phyloP scores from a whole-genome alignment of 768 basidiomycete species.

The Artomyces pyxidatus region DNA sequence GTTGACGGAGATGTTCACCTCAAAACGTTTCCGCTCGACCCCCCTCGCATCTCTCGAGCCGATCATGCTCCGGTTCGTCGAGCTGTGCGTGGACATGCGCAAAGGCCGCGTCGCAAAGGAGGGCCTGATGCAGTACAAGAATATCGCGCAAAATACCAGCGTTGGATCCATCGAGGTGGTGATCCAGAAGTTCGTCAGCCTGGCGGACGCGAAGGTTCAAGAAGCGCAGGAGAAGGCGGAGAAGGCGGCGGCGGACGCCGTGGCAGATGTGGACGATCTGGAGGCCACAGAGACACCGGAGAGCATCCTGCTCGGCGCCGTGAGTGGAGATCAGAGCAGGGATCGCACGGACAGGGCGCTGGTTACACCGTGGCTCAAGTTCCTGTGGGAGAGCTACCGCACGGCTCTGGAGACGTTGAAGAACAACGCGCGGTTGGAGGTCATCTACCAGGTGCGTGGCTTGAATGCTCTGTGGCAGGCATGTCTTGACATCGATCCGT shows the following conservation, averaged over 20 bases:
- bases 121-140: conserved; percentile 96
- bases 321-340: conserved; percentile 85
- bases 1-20: conserved; percentile 85
- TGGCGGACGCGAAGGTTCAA: conserved; percentile 74
- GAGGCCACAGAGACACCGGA: conserved; percentile 95
- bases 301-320: conserved; percentile 83
- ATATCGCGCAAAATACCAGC: conserved; percentile 90
- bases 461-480: not conserved
- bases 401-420: conserved; percentile 93
- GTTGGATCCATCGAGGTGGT: conserved; percentile 89
- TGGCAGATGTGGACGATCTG: conserved; percentile 86
- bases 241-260: conserved; percentile 46
- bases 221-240: conserved; percentile 86
- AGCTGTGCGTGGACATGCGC: conserved; percentile 91
- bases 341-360: conserved; percentile 92
- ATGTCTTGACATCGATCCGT: not conserved
- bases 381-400: conserved; percentile 98
- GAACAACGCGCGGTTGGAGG: conserved; percentile 88
- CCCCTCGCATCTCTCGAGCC: conserved; percentile 86
- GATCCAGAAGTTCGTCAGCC: conserved; percentile 75
- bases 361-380: conserved; percentile 96
- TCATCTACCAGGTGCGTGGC: conserved; percentile 78
- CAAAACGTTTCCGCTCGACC: conserved; percentile 90
- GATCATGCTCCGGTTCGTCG: conserved; percentile 92
- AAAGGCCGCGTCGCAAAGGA: conserved; percentile 92